Percentiles rank a stretch among this genome's conserved stretches.
Evolutionary conservation across 495 filamentous ascomycete genomes (phyloP).

Genomic region (Astrocystis sublimbata): DNA sequence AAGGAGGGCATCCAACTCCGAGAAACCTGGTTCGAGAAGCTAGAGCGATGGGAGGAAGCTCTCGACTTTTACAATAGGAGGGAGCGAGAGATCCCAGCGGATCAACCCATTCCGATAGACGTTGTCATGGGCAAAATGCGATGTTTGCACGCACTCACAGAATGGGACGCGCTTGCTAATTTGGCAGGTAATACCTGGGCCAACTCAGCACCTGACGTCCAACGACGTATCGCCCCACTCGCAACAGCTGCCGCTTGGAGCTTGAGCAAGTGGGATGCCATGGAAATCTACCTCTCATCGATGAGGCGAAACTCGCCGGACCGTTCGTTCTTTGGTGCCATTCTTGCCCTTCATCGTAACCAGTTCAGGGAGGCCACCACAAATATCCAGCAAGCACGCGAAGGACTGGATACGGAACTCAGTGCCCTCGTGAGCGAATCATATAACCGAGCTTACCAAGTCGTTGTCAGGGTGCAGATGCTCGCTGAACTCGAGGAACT

Average conservation of each 20-base stretch:
- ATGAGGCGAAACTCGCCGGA: slow-evolving; percentile 94
- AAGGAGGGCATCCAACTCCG: slow-evolving; percentile 87
- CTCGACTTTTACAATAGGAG: slow-evolving; percentile 84
- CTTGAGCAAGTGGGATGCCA: slow-evolving; percentile 90
- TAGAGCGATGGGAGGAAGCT: slow-evolving; percentile 98
- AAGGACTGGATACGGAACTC: slow-evolving; percentile 91
- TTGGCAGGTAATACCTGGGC: slow-evolving; percentile 93
- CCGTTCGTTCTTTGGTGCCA: slow-evolving; percentile 94
- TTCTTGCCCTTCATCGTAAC: slow-evolving; percentile 89
- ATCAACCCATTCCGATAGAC: slow-evolving; percentile 69
- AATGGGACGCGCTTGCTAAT: slow-evolving; percentile 89
- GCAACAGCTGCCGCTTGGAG: slow-evolving; percentile 98
- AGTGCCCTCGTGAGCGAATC: slow-evolving; percentile 93
- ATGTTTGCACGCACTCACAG: slow-evolving; percentile 92
- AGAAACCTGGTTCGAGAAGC: slow-evolving; percentile 98
- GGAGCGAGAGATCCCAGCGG: slow-evolving; percentile 63
- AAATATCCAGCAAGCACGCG: slow-evolving; percentile 88
- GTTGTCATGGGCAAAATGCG: slow-evolving; percentile 99
- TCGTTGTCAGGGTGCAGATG: slow-evolving; percentile 97
- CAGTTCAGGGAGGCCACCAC: slow-evolving; percentile 83
- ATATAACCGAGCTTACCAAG: slow-evolving; percentile 93
- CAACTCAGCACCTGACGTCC: slow-evolving; percentile 78
- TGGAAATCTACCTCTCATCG: slow-evolving; percentile 92
- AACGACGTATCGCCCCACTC: slow-evolving; percentile 83
- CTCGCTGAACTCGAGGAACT: slow-evolving; percentile 97